These are phyloP conservation scores for Obelidium mucronatum DNA, from an alignment of 192 early-diverging fungal species.

Conservation along the genomic window DNA sequence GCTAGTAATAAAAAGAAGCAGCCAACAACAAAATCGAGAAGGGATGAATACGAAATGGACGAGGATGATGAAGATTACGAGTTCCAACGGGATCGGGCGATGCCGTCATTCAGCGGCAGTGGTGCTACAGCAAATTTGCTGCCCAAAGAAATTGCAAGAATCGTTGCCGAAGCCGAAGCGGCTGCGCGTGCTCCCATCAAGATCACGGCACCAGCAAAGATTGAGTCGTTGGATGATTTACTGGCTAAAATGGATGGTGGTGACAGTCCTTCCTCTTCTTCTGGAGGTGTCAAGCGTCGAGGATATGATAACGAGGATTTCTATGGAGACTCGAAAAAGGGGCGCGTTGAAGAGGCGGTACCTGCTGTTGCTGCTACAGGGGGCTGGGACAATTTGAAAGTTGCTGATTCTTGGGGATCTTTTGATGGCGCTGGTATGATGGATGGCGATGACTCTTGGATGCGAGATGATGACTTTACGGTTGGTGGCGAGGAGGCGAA, in stretches of 20 bases:
- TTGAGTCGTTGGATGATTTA: slow-evolving; percentile 28
- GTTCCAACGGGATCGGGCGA: slow-evolving; percentile 1
- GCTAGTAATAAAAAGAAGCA: not conserved
- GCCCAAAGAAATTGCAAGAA: not conserved
- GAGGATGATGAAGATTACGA: not conserved
- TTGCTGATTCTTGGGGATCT: slow-evolving; percentile 12
- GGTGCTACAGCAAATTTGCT: too few species aligned
- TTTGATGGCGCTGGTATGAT: not conserved
- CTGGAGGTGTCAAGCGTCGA: not conserved
- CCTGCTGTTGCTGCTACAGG: not conserved
- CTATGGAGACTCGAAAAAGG: not conserved
- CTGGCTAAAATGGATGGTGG: slow-evolving; percentile 24
- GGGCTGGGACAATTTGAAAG: slow-evolving; percentile 18
- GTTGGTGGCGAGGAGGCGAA: not conserved
- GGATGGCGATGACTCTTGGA: slow-evolving; percentile 21
- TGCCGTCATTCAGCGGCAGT: too few species aligned
- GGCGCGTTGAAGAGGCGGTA: not conserved
- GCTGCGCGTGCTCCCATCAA: not conserved
- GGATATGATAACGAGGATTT: not conserved
- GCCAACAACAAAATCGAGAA: not conserved
- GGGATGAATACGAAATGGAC: not conserved
- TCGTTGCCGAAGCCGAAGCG: slow-evolving; percentile 20
- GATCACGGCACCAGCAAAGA: not conserved
- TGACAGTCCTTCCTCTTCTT: not conserved
- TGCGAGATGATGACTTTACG: not conserved